Percentiles rank a stretch among this genome's conserved stretches.
These are phyloP conservation scores for Rhizophora mangle DNA, from an alignment of 345 rosid species.

Conservation along the genomic window DNA sequence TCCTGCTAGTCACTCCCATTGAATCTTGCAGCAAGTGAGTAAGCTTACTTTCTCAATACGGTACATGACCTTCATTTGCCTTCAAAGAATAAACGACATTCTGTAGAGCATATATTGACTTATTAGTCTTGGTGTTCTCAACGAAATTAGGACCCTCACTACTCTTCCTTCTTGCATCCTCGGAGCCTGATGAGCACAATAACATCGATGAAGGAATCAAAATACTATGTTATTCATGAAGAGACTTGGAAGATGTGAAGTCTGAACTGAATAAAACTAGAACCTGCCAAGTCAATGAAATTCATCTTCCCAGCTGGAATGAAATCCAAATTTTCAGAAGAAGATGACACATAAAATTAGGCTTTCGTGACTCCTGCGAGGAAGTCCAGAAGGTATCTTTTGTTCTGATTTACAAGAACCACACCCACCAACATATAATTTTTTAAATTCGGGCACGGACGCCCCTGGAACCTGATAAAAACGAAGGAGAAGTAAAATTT, in stretches of 20 bases:
- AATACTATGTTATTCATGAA: background rate
- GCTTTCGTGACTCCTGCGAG: conserved; percentile 48
- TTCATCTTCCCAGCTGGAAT: conserved; percentile 50
- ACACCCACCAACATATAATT: conserved; percentile 31
- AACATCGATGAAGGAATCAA: background rate
- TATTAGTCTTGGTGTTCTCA: conserved; percentile 53
- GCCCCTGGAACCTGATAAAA: conserved; percentile 46
- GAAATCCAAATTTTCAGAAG: conserved; percentile 11
- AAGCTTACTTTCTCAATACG: conserved; percentile 75
- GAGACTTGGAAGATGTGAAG: background rate
- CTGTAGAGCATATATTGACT: conserved; percentile 62
- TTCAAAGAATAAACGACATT: conserved; percentile 65
- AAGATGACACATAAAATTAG: conserved; percentile 44
- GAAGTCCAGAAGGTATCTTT: conserved; percentile 33
- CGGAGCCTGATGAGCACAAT: conserved; percentile 48
- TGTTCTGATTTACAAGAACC: conserved; percentile 25
- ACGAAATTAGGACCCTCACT: conserved; percentile 28
- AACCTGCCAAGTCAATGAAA: conserved; percentile 77
- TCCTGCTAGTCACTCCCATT: conserved; percentile 43
- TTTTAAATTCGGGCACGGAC: conserved; percentile 48
- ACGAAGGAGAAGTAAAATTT: conserved; percentile 8
- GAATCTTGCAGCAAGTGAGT: conserved; percentile 72
- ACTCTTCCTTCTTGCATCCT: conserved; percentile 51
- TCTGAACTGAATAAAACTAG: background rate
- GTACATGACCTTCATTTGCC: conserved; percentile 58